Conservation (phyloP, 805 yeast genomes). For the Candida xiaguanensis region DNA sequence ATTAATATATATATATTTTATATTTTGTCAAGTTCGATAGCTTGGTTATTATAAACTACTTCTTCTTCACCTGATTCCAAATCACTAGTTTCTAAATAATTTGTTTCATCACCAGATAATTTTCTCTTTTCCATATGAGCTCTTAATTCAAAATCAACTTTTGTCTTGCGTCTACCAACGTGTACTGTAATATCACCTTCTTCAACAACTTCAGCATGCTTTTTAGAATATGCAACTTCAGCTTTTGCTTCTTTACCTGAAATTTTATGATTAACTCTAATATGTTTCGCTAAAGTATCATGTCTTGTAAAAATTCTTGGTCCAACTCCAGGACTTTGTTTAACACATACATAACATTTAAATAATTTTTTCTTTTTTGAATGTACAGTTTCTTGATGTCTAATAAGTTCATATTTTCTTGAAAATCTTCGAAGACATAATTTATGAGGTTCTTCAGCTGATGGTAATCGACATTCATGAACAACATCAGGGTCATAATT, state of each 20-base stretch:
- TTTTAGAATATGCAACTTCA: conserved; percentile 43
- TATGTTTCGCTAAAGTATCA: conserved; percentile 92
- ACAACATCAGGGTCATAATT: conserved; percentile 46
- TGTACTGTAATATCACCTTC: conserved; percentile 46
- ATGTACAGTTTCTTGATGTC: conserved; percentile 96
- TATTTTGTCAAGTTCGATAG: conserved; percentile 3
- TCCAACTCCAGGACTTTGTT: conserved; percentile 49
- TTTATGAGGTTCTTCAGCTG: conserved; percentile 40
- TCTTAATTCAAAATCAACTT: conserved; percentile 42
- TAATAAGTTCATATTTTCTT: conserved; percentile 81
- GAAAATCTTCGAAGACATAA: conserved; percentile 42
- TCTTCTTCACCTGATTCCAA: conserved; percentile 16
- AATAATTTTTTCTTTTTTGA: conserved; percentile 81
- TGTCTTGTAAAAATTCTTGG: conserved; percentile 87
- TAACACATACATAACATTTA: conserved; percentile 84
- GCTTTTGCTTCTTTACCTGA: conserved; percentile 46
- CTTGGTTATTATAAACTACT: conserved; percentile 7
- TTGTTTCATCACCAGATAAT: conserved; percentile 9
- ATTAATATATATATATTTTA: conserved; percentile 1
- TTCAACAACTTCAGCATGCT: conserved; percentile 45
- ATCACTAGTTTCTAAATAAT: conserved; percentile 10
- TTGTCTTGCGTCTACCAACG: conserved; percentile 43
- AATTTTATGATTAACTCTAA: conserved; percentile 46
- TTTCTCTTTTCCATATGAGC: conserved; percentile 42
- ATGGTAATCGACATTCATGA: conserved; percentile 44